Evolutionary conservation across 2,329 filamentous ascomycete genomes (phyloP), one percentile per base, ranked within the genome.

Genomic region (Corinectria fuckeliana): DNA sequence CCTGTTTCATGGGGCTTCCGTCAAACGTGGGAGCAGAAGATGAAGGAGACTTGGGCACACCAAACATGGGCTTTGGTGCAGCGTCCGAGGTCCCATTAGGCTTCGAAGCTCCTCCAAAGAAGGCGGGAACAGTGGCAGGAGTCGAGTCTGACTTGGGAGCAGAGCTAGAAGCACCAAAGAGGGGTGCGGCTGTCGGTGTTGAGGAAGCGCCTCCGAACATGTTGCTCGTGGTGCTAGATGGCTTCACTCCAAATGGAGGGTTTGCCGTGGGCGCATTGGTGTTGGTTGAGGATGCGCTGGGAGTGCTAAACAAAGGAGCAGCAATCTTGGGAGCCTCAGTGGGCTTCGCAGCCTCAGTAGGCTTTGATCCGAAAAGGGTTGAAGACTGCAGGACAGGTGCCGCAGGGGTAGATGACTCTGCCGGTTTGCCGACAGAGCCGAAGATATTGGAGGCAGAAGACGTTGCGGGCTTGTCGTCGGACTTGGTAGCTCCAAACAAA

Each of bases 1-100:
- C 76, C 57, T 82, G 76, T 62, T 81, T 80, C 68, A 82, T 77
- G 14, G 76, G 76, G 51, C 77, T 79, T 28, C 76, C 76, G 48
- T 72, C 75, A 64, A 83, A 81, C 60, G 76, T 56, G 18, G 73
- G 67, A 18, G 70, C 49, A 6, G 71, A 66, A 41, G 69, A 53
- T 5, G 73, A 60, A 5, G 74, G 72, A 25, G 77, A 76, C 57
- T 75, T 76, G 25, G 75, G 71, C 8, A 72, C 66, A 13, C 73
- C 74, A 53, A 81, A 81, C 13, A 78, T 61, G 13, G 78, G 74
- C 65, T 78, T 79, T 13, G 71, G 49, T 18, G 67, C 52, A 5
- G 72, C 55, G 10, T 69, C 64, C 13, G 68, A 61, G 44, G 68
- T 64, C 20, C 68, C 71, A 36, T 74, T 74, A 2, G 70, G 57